Evolutionary conservation across 1,284 basidiomycete genomes (phyloP).

Genomic region (Caloboletus inedulis): DNA sequence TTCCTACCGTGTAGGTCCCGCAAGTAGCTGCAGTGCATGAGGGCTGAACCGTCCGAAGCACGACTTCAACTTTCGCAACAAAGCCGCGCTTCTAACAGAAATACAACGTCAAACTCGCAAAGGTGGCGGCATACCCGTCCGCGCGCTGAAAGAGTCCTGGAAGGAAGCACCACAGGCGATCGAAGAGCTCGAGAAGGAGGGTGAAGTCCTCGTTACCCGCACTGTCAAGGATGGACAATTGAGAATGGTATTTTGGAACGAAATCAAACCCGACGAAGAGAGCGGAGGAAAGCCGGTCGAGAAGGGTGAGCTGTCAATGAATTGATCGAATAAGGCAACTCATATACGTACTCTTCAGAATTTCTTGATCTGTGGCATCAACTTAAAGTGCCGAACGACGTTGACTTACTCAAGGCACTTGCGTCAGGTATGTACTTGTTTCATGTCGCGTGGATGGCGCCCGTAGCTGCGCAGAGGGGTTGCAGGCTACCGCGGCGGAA

Average conservation of each 20-base stretch:
- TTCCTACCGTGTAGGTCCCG: constrained; percentile 64
- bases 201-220: constrained; percentile 82
- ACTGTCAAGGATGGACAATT: constrained; percentile 81
- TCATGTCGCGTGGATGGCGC: neutral
- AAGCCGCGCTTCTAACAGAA: constrained; percentile 76
- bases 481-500: constrained; percentile 69
- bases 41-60: constrained; percentile 49
- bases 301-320: constrained; percentile 55
- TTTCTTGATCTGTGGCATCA: constrained; percentile 85
- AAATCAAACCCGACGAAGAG: constrained; percentile 73
- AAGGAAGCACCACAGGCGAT: constrained; percentile 79
- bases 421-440: constrained; percentile 50
- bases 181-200: constrained; percentile 83
- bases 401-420: constrained; percentile 74
- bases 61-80: constrained; percentile 82
- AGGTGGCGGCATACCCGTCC: constrained; percentile 81
- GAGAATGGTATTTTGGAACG: constrained; percentile 91
- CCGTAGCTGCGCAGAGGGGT: constrained; percentile 51
- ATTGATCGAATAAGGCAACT: neutral
- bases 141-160: constrained; percentile 85
- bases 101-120: constrained; percentile 76
- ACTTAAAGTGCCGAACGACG: constrained; percentile 80
- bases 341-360: constrained; percentile 47
- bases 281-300: constrained; percentile 69
- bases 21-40: neutral